phyloP scores from a whole-genome alignment of 1,284 basidiomycete species.

The Cutaneotrichosporon mucoides region DNA sequence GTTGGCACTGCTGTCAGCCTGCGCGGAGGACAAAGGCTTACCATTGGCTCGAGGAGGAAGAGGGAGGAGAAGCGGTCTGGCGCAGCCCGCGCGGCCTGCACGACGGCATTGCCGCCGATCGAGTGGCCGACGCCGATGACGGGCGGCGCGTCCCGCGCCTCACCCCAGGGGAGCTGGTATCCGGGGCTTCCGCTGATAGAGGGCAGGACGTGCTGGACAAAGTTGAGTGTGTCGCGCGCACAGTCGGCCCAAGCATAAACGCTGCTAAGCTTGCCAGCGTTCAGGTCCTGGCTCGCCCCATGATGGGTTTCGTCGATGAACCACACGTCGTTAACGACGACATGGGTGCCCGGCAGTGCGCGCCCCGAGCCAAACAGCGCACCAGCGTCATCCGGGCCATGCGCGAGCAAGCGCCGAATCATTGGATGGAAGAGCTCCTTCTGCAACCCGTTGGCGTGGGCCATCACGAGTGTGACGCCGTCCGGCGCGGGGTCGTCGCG shows the following conservation, averaged over 20 bases:
- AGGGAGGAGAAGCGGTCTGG: slow-evolving; percentile 69
- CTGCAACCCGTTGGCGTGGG: slow-evolving; percentile 75
- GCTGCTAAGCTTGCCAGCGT: slow-evolving; percentile 54
- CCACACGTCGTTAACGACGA: slow-evolving; percentile 68
- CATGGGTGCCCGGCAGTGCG: neutral
- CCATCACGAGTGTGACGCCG: slow-evolving; percentile 64
- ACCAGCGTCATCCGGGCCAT: neutral
- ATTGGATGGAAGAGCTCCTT: slow-evolving; percentile 71
- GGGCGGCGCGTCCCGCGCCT: slow-evolving; percentile 38
- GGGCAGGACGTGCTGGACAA: slow-evolving; percentile 51
- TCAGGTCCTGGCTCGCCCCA: slow-evolving; percentile 68
- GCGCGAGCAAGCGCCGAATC: slow-evolving; percentile 51
- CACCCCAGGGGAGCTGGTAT: slow-evolving; percentile 42
- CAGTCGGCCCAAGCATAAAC: slow-evolving; percentile 42
- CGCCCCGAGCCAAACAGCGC: slow-evolving; percentile 5
- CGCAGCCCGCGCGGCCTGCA: slow-evolving; percentile 58
- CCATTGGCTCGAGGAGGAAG: slow-evolving; percentile 70
- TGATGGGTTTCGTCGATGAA: slow-evolving; percentile 70
- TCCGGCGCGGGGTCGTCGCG: slow-evolving; percentile 14
- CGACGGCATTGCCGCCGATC: slow-evolving; percentile 66
- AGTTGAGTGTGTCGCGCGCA: slow-evolving; percentile 46
- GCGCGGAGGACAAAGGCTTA: neutral
- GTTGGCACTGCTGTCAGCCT: slow-evolving; percentile 1
- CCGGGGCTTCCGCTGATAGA: neutral
- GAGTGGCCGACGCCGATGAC: slow-evolving; percentile 71